These are phyloP conservation scores for Pseudogymnoascus sp. DNA, from an alignment of 2,329 filamentous ascomycete species.

Conservation along the genomic window DNA sequence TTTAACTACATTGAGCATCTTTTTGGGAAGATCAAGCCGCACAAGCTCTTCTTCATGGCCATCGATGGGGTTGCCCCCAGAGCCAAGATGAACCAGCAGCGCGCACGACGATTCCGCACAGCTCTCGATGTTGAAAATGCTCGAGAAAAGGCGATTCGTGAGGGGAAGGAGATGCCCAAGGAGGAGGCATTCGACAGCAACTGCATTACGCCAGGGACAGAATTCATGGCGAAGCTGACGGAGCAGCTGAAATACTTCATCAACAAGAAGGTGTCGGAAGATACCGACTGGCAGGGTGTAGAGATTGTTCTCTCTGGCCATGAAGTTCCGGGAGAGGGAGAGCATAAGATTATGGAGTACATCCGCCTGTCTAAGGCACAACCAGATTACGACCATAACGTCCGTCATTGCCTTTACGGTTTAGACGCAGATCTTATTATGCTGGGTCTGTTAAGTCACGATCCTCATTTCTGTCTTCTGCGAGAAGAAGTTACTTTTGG, in stretches of 20 bases:
- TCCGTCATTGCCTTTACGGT: constrained; percentile 94
- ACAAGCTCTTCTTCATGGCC: constrained; percentile 98
- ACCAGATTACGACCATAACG: constrained; percentile 82
- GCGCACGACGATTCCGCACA: constrained; percentile 87
- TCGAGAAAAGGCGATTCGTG: constrained; percentile 81
- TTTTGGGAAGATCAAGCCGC: constrained; percentile 97
- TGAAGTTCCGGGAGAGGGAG: constrained; percentile 94
- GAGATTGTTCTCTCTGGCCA: constrained; percentile 95
- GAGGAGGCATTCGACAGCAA: constrained; percentile 98
- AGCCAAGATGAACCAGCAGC: constrained; percentile 99
- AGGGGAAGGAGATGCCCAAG: constrained; percentile 88
- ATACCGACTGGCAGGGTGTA: constrained; percentile 93
- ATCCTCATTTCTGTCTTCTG: constrained; percentile 94
- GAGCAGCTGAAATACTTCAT: constrained; percentile 95
- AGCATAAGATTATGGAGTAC: constrained; percentile 99
- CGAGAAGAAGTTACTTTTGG: constrained; percentile 98
- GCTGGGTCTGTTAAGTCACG: constrained; percentile 92
- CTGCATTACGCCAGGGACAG: constrained; percentile 94
- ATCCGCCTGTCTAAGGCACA: constrained; percentile 96
- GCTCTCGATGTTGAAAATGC: constrained; percentile 84
- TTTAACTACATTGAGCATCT: constrained; percentile 99
- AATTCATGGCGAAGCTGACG: constrained; percentile 95
- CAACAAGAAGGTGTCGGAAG: constrained; percentile 96
- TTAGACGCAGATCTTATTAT: constrained; percentile 97
- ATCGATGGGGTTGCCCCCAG: constrained; percentile 95